phyloP scores from a whole-genome alignment of 2,329 filamentous ascomycete genomes.

The Aquanectria penicillioides region DNA sequence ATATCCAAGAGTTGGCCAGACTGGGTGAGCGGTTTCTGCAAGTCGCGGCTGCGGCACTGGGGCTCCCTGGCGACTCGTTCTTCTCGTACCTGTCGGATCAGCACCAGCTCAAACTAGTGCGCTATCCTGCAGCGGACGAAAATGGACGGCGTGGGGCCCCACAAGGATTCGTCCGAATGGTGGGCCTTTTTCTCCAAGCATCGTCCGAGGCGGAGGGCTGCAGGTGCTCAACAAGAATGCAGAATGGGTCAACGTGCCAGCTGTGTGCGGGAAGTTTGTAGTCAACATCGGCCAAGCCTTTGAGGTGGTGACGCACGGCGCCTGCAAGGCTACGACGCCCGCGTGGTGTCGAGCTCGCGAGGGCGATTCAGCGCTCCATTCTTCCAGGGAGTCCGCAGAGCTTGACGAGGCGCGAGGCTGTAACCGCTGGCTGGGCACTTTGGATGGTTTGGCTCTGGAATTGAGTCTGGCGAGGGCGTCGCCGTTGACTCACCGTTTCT shows the following conservation, averaged over 20 bases:
- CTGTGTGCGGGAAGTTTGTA: conserved; percentile 60
- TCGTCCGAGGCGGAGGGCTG: conserved; percentile 59
- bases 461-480: conserved; percentile 48
- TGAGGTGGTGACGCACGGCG: conserved; percentile 64
- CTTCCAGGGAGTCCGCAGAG: conserved; percentile 60
- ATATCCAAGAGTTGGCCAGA: conserved; percentile 60
- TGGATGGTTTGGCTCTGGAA: conserved; percentile 21
- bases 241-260: conserved; percentile 61
- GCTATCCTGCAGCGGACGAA: conserved; percentile 54
- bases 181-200: conserved; percentile 72
- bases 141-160: conserved; percentile 64
- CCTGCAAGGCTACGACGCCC: conserved; percentile 62
- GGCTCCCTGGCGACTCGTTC: conserved; percentile 58
- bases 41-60: conserved; percentile 66
- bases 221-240: conserved; percentile 61
- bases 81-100: conserved; percentile 64
- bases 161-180: conserved; percentile 72
- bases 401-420: conserved; percentile 55
- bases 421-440: conserved; percentile 53
- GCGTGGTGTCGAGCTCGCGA: conserved; percentile 48
- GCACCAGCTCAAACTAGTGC: conserved; percentile 68
- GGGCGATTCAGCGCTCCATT: conserved; percentile 57
- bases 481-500: conserved; percentile 61
- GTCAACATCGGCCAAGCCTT: conserved; percentile 69
- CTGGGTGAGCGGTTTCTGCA: conserved; percentile 64